Evolutionary conservation across 257 asterid species (phyloP).

Genomic region (Euphrasia confusa): DNA sequence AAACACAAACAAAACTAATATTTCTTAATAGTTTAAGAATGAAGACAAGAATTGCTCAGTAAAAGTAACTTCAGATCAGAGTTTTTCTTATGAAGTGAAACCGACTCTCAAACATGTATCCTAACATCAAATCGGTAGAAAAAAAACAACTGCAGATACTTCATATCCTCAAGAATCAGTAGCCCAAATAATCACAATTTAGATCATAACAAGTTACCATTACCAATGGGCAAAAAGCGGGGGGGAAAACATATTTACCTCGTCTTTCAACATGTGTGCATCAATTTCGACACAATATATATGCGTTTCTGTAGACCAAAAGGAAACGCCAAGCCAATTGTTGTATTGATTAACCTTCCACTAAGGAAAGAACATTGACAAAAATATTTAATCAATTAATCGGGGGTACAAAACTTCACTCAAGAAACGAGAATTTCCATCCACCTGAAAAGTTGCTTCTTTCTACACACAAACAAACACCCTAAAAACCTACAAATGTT

Average conservation of each 20-base stretch:
- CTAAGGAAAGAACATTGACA: not conserved
- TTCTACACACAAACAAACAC: not conserved
- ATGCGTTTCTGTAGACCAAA: not conserved
- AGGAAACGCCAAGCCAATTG: not conserved
- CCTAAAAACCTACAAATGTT: not conserved
- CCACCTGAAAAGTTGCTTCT: not conserved
- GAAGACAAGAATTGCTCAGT: slow-evolving; percentile 16
- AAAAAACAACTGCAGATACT: not conserved
- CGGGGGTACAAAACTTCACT: not conserved
- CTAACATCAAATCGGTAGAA: not conserved
- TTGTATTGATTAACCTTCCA: slow-evolving; percentile 15
- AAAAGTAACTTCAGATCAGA: not conserved
- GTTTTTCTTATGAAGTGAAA: not conserved
- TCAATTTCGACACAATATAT: not conserved
- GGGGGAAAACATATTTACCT: not conserved
- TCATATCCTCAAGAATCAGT: too few relatives aligned
- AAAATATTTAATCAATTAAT: not conserved
- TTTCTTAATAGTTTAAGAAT: slow-evolving; percentile 1
- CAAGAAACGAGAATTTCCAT: slow-evolving; percentile 6
- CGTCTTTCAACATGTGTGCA: not conserved
- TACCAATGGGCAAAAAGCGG: not conserved
- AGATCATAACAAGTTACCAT: not conserved
- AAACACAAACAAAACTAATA: slow-evolving; percentile 17
- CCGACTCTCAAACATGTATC: not conserved
- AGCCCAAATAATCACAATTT: not conserved